Evolutionary conservation across 2,329 filamentous ascomycete species (phyloP), one percentile per base, ranked within the genome.

Genomic region (Phoma herbarum): DNA sequence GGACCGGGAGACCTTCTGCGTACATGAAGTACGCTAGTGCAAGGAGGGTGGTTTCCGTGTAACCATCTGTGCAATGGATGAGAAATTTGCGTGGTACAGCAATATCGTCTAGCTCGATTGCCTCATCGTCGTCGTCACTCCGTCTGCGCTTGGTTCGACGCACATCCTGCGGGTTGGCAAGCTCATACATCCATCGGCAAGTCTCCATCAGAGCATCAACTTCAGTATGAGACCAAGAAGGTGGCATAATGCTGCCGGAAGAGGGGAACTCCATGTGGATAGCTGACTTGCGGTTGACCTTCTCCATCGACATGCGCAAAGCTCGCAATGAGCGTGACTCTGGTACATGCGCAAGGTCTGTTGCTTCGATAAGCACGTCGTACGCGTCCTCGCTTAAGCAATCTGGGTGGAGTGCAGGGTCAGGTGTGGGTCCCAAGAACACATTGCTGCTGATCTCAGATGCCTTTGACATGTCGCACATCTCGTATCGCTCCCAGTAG

Each of bases 11-110:
- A 7, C 92, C 92, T 61, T 95, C 92, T 52, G 91, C 92, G 77
- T 93, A 99, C 84, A 96, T 96, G 74, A 90, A 92, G 77, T 99
- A 99, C 10, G 94, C 92, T 37, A 99, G 86, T 2, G 87, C 92
- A 18, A 99, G 83, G 76, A 99, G 84, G 1, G 93, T 93, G 1
- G 91, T 94, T 77, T 99, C 95, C 0, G 95, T 99, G 71, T 99
- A 99, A 18, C 95, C 95, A 76, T 99, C 95, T 2, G 90, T 89
- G 76, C 95, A 98, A 77, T 98, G 94, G 39, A 99, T 91, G 29
- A 98, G 85, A 31, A 98, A 87, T 72, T 88, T 93, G 50, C 62
- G 87, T 82, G 54, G 87, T 33, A 51, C 68, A 51, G 65, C 54
- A 54, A 74, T 63, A 28, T 74, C 73, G 74, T 62, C 67, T 83